These are phyloP conservation scores for Petrea volubilis DNA, from an alignment of 257 asterid species.

Conservation along the genomic window DNA sequence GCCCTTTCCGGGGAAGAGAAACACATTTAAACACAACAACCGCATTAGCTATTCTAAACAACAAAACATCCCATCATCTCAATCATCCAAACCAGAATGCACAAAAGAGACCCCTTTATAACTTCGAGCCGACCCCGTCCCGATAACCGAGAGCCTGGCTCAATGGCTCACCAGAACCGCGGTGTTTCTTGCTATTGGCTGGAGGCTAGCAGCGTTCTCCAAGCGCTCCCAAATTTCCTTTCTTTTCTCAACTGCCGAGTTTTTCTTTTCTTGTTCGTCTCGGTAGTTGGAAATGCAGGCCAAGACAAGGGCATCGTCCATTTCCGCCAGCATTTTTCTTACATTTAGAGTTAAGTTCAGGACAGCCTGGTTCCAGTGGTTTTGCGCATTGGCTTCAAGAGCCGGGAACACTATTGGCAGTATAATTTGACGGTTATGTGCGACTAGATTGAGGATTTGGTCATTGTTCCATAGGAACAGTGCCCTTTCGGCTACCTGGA, in stretches of 20 bases:
- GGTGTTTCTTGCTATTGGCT: conserved; percentile 61
- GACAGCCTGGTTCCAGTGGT: conserved; percentile 86
- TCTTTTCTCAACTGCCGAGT: conserved; percentile 40
- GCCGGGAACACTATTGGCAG: conserved; percentile 82
- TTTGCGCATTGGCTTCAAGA: conserved; percentile 59
- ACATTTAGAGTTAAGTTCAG: conserved; percentile 69
- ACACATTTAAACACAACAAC: conserved; percentile 24
- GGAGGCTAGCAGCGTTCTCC: conserved; percentile 60
- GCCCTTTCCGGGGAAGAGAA: conserved; percentile 28
- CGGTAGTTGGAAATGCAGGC: conserved; percentile 57
- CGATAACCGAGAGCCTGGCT: too few species aligned
- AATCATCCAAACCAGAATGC: conserved; percentile 16
- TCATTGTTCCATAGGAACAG: conserved; percentile 84
- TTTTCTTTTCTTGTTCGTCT: conserved; percentile 49
- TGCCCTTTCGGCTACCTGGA: conserved; percentile 92
- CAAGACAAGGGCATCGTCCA: conserved; percentile 64
- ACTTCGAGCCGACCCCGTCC: not conserved
- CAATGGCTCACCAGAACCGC: conserved; percentile 68
- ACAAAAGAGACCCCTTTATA: not conserved
- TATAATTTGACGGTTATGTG: conserved; percentile 67
- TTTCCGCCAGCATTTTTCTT: conserved; percentile 63
- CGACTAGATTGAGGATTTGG: conserved; percentile 62
- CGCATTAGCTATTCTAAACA: conserved; percentile 23
- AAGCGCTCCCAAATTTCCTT: conserved; percentile 62
- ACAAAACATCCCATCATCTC: conserved; percentile 17